These are phyloP conservation scores for Cutaneotrichosporon curvatum DNA, from an alignment of 1,284 basidiomycete genomes.

Conservation along the genomic window DNA sequence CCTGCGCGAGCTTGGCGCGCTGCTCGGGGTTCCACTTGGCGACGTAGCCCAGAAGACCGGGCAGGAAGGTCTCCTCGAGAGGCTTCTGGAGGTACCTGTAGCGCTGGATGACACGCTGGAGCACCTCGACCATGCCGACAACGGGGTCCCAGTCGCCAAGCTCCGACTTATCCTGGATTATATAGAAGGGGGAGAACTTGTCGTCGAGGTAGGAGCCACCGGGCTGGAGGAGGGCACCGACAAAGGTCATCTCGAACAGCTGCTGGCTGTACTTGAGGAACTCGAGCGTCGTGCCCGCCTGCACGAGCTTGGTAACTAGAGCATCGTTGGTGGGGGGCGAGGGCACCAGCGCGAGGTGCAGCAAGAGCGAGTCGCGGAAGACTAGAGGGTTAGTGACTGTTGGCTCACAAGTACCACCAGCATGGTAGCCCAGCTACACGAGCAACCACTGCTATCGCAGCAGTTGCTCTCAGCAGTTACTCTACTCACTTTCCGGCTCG, in stretches of 20 bases:
- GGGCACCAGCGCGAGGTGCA: constrained; percentile 81
- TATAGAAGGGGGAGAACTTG: constrained; percentile 49
- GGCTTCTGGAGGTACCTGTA: constrained; percentile 98
- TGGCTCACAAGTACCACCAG: too few relatives aligned
- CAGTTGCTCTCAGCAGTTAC: too few relatives aligned
- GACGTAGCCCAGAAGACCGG: constrained; percentile 76
- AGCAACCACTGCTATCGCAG: too few relatives aligned
- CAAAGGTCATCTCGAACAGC: constrained; percentile 88
- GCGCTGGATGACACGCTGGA: constrained; percentile 93
- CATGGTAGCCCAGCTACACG: too few relatives aligned
- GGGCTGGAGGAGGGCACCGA: constrained; percentile 90
- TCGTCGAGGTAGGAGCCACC: constrained; percentile 88
- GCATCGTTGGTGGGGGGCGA: constrained; percentile 60
- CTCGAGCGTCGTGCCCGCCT: constrained; percentile 85
- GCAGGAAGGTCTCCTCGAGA: constrained; percentile 76
- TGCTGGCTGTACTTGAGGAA: constrained; percentile 91
- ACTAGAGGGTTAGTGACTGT: constrained; percentile 49
- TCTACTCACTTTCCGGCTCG: constrained; percentile 49
- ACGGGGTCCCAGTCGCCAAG: constrained; percentile 48
- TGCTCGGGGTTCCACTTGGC: constrained; percentile 69
- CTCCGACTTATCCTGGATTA: constrained; percentile 25
- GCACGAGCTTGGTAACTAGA: constrained; percentile 61
- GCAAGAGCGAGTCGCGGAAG: constrained; percentile 91
- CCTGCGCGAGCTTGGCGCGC: constrained; percentile 73
- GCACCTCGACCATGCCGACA: constrained; percentile 84